A percentile compares a stretch with the other conserved stretches of the same genome.
These are phyloP conservation scores for Achaetomium macrosporum DNA, from an alignment of 2,329 filamentous ascomycete genomes.

Conservation along the genomic window DNA sequence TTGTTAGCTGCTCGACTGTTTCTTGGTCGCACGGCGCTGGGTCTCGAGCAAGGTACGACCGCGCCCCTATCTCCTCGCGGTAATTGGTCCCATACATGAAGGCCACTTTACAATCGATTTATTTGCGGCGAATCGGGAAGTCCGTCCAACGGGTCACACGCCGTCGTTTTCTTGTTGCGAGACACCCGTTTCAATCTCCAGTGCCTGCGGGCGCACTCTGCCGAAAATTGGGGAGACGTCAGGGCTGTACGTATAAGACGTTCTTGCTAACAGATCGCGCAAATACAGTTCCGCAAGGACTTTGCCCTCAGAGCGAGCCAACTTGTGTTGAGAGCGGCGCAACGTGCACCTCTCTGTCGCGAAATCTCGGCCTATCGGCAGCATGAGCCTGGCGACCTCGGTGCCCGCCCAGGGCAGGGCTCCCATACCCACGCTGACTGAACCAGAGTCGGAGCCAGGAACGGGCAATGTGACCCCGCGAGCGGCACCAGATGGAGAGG, in stretches of 20 bases:
- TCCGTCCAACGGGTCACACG: constrained; percentile 17
- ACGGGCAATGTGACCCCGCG: constrained; percentile 32
- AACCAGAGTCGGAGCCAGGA: constrained; percentile 21
- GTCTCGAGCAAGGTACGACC: constrained; percentile 20
- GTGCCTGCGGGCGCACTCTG: constrained; percentile 9
- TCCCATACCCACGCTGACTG: constrained; percentile 26
- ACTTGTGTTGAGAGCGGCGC: neutral
- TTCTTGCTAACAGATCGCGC: neutral
- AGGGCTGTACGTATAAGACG: no score
- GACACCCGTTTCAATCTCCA: constrained; percentile 12
- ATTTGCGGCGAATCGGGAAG: constrained; percentile 22
- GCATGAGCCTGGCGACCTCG: constrained; percentile 27
- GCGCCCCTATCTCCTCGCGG: constrained; percentile 4
- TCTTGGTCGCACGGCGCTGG: constrained; percentile 12
- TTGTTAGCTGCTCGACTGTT: constrained; percentile 9
- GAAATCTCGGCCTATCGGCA: constrained; percentile 6
- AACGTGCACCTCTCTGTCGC: neutral
- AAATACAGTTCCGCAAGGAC: neutral
- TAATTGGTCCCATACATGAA: constrained; percentile 15
- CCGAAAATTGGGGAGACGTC: neutral
- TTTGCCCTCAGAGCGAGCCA: neutral
- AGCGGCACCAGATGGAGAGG: constrained; percentile 25
- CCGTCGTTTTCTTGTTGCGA: constrained; percentile 14
- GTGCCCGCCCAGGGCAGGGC: constrained; percentile 26
- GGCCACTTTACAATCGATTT: constrained; percentile 20